A percentile compares a stretch with the other conserved stretches of the same genome.
These are phyloP conservation scores for Phytophthora fragariae DNA, from an alignment of 352 stramenopile species.

Conservation along the genomic window DNA sequence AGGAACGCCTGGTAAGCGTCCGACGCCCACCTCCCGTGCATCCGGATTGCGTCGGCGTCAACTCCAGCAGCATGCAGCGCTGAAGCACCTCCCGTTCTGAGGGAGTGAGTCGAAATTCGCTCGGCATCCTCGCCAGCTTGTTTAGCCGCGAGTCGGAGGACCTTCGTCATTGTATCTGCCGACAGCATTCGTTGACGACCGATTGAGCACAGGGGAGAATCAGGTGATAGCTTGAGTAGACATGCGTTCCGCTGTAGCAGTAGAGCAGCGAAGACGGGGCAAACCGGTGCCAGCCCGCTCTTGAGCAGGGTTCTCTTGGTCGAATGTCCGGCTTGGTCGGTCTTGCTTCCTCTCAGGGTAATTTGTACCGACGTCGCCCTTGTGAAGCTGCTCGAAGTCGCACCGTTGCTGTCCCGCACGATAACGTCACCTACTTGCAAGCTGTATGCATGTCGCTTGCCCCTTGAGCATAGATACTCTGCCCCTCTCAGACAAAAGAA, in stretches of 20 bases:
- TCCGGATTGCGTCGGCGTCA: conserved; percentile 1
- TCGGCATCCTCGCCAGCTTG: background rate
- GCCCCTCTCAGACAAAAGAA: background rate
- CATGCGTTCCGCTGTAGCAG: background rate
- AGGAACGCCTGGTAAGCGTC: conserved; percentile 11
- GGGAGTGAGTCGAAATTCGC: background rate
- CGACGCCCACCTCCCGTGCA: conserved; percentile 10
- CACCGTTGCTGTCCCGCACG: background rate
- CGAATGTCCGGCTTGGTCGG: background rate
- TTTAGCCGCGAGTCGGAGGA: background rate
- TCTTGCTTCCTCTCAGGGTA: background rate
- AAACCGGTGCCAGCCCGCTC: background rate
- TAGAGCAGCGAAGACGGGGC: background rate
- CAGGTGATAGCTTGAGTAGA: background rate
- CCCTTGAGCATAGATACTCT: background rate
- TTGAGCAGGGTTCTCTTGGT: background rate
- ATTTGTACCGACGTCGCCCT: background rate
- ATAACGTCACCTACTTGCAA: background rate
- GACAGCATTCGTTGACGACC: background rate
- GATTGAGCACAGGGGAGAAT: background rate
- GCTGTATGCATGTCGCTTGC: background rate
- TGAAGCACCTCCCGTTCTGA: conserved; percentile 4
- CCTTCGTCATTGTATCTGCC: background rate
- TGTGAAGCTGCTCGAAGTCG: background rate
- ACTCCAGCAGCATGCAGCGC: conserved; percentile 7